A percentile compares a stretch with the other conserved stretches of the same genome.
These are phyloP conservation scores for Tetrastigma voinierianum DNA, from an alignment of 164 flowering plant genomes.

Conservation along the genomic window DNA sequence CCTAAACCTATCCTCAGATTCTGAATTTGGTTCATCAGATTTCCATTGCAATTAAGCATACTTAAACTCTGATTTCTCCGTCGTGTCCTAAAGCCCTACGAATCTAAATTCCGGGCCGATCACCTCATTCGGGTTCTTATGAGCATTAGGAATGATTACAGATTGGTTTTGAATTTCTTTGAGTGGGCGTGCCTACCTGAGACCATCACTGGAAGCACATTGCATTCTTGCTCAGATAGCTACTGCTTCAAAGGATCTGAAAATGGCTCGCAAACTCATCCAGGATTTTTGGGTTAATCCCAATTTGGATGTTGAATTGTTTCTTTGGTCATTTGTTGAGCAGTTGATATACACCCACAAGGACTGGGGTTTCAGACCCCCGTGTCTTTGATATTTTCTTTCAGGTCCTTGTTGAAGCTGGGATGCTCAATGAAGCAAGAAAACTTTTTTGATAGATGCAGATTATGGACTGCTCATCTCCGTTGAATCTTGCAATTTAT, in stretches of 20 bases:
- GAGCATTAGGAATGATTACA: slow-evolving; percentile 54
- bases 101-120: slow-evolving; percentile 47
- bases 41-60: slow-evolving; percentile 43
- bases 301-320: slow-evolving; percentile 28
- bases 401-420: slow-evolving; percentile 53
- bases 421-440: slow-evolving; percentile 46
- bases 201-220: slow-evolving; percentile 57
- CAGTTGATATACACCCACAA: slow-evolving; percentile 63
- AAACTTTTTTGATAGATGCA: slow-evolving; percentile 50
- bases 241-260: slow-evolving; percentile 49
- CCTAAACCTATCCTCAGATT: slow-evolving; percentile 59
- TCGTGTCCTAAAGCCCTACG: slow-evolving; percentile 45
- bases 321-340: slow-evolving; percentile 41
- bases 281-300: slow-evolving; percentile 44
- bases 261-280: slow-evolving; percentile 45
- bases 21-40: slow-evolving; percentile 57
- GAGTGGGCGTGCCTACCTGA: slow-evolving; percentile 52
- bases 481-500: slow-evolving; percentile 51
- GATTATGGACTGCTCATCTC: slow-evolving; percentile 59
- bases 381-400: slow-evolving; percentile 62
- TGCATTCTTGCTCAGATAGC: slow-evolving; percentile 60
- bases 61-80: slow-evolving; percentile 50
- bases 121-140: slow-evolving; percentile 73
- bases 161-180: slow-evolving; percentile 51
- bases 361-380: slow-evolving; percentile 70